These are phyloP conservation scores for Zostera marina DNA, from an alignment of 116 monocot genomes.

Conservation along the genomic window DNA sequence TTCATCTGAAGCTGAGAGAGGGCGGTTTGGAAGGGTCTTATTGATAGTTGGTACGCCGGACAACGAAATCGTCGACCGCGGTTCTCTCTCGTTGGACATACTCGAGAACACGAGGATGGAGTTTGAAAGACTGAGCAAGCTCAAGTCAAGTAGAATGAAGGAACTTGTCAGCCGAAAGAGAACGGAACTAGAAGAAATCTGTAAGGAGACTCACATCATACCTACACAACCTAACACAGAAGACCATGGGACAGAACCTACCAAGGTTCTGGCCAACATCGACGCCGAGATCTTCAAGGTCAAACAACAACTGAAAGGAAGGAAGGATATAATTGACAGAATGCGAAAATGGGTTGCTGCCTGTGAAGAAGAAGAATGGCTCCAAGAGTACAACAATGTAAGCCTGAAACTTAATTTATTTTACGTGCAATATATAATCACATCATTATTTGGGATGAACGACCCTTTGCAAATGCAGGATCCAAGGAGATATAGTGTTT, in stretches of 20 bases:
- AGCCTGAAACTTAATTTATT: too few relatives aligned
- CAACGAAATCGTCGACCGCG: constrained; percentile 49
- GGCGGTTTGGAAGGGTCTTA: constrained; percentile 50
- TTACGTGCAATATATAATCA: too few relatives aligned
- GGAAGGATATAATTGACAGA: constrained; percentile 86
- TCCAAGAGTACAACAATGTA: constrained; percentile 62
- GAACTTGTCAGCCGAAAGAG: constrained; percentile 53
- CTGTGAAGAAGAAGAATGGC: constrained; percentile 94
- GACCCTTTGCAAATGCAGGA: constrained; percentile 26
- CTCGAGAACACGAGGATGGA: constrained; percentile 58
- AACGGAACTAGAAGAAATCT: constrained; percentile 45
- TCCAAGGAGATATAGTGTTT: constrained; percentile 67
- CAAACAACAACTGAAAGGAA: constrained; percentile 51
- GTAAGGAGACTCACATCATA: constrained; percentile 31
- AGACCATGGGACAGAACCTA: too few relatives aligned
- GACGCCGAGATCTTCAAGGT: constrained; percentile 45
- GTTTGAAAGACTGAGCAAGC: constrained; percentile 46
- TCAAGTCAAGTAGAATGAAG: constrained; percentile 73
- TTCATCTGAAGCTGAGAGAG: constrained; percentile 42
- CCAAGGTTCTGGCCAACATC: constrained; percentile 40
- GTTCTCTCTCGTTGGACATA: constrained; percentile 51
- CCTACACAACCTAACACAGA: constrained; percentile 24
- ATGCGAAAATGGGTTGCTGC: constrained; percentile 77
- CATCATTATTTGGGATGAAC: background rate
- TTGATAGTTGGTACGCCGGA: constrained; percentile 47